These are phyloP conservation scores for Cylindrotheca closterium DNA, from an alignment of 108 stramenopile genomes.

Conservation along the genomic window DNA sequence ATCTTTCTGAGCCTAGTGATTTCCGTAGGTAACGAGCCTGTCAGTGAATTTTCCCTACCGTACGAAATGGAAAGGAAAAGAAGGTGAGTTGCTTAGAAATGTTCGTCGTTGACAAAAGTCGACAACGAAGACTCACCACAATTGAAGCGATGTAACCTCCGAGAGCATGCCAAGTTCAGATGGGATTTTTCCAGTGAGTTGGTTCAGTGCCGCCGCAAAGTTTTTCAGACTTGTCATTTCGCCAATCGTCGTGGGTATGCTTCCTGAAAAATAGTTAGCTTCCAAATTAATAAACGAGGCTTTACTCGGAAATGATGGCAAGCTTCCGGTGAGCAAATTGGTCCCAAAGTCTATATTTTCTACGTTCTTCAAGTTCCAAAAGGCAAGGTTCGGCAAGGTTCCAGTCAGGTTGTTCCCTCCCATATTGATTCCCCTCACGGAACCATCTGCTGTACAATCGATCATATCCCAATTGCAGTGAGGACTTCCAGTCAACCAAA, in stretches of 20 bases:
- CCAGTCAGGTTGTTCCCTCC: not conserved
- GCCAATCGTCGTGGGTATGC: conserved; percentile 19
- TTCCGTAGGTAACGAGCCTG: conserved; percentile 58
- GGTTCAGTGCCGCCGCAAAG: conserved; percentile 29
- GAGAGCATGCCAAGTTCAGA: conserved; percentile 32
- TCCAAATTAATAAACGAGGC: no score
- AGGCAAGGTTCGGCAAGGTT: no score
- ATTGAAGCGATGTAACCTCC: conserved; percentile 38
- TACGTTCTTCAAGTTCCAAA: no score
- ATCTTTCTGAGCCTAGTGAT: conserved; percentile 8
- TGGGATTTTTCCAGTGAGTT: conserved; percentile 28
- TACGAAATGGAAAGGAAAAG: no score
- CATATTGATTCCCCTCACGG: not conserved
- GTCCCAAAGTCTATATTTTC: no score
- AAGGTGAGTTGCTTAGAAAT: conserved; percentile 5
- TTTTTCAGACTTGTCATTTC: conserved; percentile 33
- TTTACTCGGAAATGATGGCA: no score
- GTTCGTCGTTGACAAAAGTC: no score
- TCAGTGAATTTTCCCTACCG: conserved; percentile 43
- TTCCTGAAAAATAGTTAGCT: conserved; percentile 16
- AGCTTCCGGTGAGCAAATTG: no score
- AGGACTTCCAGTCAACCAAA: not conserved
- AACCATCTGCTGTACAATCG: not conserved
- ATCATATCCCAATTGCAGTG: not conserved
- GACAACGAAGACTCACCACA: no score